Percentiles rank a stretch among this genome's conserved stretches.
These are phyloP conservation scores for Neurospora sp. DNA, from an alignment of 495 filamentous ascomycete genomes.

Conservation along the genomic window DNA sequence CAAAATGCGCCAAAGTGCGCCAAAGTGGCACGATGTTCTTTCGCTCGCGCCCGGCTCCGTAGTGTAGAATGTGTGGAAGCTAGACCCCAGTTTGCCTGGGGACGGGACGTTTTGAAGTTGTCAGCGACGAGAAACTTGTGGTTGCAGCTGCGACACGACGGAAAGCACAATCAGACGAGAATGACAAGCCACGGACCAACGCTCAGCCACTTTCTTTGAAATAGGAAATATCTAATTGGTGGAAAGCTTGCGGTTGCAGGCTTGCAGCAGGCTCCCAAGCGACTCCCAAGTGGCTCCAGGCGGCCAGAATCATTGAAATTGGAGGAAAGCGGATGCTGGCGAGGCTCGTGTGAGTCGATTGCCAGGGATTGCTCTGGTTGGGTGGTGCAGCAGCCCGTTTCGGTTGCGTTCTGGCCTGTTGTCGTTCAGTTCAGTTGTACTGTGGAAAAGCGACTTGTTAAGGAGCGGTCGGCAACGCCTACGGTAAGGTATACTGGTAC, in stretches of 20 bases:
- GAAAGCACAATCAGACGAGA: slow-evolving; percentile 19
- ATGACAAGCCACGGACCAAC: slow-evolving; percentile 17
- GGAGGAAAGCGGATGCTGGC: not conserved
- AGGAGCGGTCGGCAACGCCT: not conserved
- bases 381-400: not conserved
- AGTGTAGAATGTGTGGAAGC: not conserved
- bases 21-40: not conserved
- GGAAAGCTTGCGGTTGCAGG: not conserved
- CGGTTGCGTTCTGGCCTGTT: not conserved
- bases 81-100: not conserved
- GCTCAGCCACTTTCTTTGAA: slow-evolving; percentile 19
- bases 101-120: not conserved
- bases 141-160: not conserved
- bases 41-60: not conserved
- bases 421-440: not conserved
- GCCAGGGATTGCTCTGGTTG: not conserved
- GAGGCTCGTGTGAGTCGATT: not conserved
- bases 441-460: not conserved
- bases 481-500: not conserved
- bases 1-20: not conserved
- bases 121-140: not conserved
- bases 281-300: not conserved
- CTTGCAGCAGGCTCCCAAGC: not conserved
- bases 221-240: slow-evolving; percentile 15
- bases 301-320: not conserved